Conservation (phyloP, 1,284 basidiomycete genomes). For the Bondarzewia mesenterica region DNA sequence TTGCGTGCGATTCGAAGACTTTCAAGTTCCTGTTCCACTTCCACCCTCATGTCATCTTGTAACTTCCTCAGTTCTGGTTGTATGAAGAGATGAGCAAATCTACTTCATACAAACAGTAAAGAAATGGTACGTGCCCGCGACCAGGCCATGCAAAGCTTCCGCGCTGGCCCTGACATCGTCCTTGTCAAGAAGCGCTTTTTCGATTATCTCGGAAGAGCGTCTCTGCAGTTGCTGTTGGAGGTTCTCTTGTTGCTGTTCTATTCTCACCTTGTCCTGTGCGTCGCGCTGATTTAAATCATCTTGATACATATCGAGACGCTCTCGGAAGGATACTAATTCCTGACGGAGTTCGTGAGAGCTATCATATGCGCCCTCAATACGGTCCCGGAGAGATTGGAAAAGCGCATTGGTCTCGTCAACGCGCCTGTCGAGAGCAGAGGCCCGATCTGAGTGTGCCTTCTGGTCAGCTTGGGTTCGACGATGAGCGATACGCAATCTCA, state of each 20-base stretch:
- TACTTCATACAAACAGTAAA: neutral
- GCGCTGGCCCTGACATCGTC: slow-evolving; percentile 14
- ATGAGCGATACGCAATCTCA: slow-evolving; percentile 15
- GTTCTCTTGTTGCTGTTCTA: neutral
- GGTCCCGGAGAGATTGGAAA: slow-evolving; percentile 3
- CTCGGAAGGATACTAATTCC: slow-evolving; percentile 7
- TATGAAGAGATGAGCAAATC: neutral
- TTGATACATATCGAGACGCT: neutral
- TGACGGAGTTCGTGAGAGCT: slow-evolving; percentile 13
- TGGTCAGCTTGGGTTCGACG: slow-evolving; percentile 19
- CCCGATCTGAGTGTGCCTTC: slow-evolving; percentile 16
- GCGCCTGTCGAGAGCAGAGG: slow-evolving; percentile 16
- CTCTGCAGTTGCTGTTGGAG: neutral
- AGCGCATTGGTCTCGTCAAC: slow-evolving; percentile 14
- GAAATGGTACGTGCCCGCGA: slow-evolving; percentile 19
- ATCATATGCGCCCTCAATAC: slow-evolving; percentile 11
- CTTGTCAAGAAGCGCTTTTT: neutral
- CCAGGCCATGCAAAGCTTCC: slow-evolving; percentile 19
- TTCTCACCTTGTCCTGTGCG: neutral
- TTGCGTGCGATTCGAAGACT: slow-evolving; percentile 23
- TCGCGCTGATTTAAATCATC: neutral
- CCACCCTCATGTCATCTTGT: slow-evolving; percentile 23
- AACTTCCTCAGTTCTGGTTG: slow-evolving; percentile 24
- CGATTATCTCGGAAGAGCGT: neutral
- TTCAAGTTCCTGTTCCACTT: slow-evolving; percentile 15